phyloP scores from a whole-genome alignment of 139 green algal genomes.

The Microglena sp. region DNA sequence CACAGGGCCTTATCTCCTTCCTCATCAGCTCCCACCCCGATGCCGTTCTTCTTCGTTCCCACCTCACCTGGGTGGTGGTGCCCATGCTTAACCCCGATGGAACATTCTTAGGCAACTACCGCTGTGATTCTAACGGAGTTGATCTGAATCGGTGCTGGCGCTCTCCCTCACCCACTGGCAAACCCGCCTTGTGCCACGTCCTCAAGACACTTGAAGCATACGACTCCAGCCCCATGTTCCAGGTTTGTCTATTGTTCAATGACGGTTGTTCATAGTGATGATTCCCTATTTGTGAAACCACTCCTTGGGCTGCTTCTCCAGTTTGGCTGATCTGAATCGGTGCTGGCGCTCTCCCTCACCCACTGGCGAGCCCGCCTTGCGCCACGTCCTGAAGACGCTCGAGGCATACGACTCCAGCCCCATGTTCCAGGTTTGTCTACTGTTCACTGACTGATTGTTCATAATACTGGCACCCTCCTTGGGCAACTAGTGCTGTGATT shows the following conservation, averaged over 20 bases:
- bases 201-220: background rate
- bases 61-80: constrained; percentile 8
- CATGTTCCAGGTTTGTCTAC: constrained; percentile 6
- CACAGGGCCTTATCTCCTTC: constrained; percentile 6
- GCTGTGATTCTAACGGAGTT: background rate
- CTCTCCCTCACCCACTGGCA: too few relatives aligned
- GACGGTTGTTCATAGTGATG: too few relatives aligned
- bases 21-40: background rate
- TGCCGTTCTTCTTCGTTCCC: background rate
- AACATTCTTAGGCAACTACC: constrained; percentile 7
- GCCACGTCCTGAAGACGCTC: constrained; percentile 1
- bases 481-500: too few relatives aligned
- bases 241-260: too few relatives aligned
- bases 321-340: constrained; percentile 2
- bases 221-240: background rate
- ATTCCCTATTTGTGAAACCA: too few relatives aligned
- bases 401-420: constrained; percentile 1
- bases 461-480: too few relatives aligned
- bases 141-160: constrained; percentile 7
- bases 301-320: too few relatives aligned
- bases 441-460: too few relatives aligned
- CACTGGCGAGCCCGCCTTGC: constrained; percentile 1
- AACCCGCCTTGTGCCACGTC: background rate
- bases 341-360: constrained; percentile 1
- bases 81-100: constrained; percentile 13